A percentile compares a stretch with the other conserved stretches of the same genome.
These are phyloP conservation scores for Leccinum pellstonianum DNA, from an alignment of 768 basidiomycete species.

Conservation along the genomic window DNA sequence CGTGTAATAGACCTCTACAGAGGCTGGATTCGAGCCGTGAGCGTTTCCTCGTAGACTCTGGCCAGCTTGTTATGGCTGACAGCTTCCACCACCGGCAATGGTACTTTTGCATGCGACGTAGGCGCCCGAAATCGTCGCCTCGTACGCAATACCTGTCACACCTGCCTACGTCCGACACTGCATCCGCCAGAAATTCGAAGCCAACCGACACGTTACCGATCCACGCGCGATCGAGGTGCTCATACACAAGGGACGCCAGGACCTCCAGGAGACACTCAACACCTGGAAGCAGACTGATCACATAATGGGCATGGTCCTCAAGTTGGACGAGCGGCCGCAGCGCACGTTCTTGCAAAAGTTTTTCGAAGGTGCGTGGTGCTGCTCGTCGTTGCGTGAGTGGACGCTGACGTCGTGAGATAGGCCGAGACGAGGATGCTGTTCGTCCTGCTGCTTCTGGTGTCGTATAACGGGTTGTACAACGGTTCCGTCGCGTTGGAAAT, in stretches of 20 bases:
- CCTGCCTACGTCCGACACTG: slow-evolving; percentile 75
- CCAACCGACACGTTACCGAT: slow-evolving; percentile 80
- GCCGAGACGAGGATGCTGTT: slow-evolving; percentile 72
- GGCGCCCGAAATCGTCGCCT: slow-evolving; percentile 86
- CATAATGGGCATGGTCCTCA: slow-evolving; percentile 66
- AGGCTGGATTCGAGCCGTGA: slow-evolving; percentile 89
- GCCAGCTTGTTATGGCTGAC: background rate
- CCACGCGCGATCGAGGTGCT: slow-evolving; percentile 81
- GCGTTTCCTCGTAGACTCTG: slow-evolving; percentile 22
- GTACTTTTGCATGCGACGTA: slow-evolving; percentile 32
- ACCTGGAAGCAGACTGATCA: slow-evolving; percentile 90
- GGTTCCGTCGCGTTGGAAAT: background rate
- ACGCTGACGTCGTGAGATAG: slow-evolving; percentile 35
- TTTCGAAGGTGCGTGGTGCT: slow-evolving; percentile 61
- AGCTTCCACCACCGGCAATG: background rate
- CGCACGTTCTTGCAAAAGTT: slow-evolving; percentile 81
- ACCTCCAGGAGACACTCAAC: slow-evolving; percentile 94
- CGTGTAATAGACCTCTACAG: slow-evolving; percentile 81
- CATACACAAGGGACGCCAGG: slow-evolving; percentile 78
- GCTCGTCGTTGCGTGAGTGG: background rate
- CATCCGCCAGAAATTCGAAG: slow-evolving; percentile 85
- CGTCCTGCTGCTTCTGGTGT: slow-evolving; percentile 61
- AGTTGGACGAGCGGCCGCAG: slow-evolving; percentile 44
- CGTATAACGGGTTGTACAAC: slow-evolving; percentile 18
- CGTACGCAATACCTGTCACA: slow-evolving; percentile 82